phyloP scores from a whole-genome alignment of 2,329 filamentous ascomycete genomes.

The Paecilomyces niveus region DNA sequence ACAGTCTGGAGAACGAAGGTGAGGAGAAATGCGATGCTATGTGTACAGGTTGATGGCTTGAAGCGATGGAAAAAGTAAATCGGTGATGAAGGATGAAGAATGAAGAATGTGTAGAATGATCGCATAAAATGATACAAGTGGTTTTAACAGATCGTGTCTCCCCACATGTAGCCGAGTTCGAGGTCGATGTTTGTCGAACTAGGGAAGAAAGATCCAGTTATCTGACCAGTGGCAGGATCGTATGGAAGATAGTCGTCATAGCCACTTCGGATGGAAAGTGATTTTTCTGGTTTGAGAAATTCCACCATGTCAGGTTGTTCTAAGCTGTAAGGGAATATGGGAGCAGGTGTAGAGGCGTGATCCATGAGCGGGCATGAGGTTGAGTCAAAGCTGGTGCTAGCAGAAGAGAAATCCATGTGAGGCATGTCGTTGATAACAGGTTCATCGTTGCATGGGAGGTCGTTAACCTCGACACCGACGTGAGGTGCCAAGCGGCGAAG shows the following conservation, averaged over 20 bases:
- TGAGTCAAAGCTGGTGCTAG: conserved; percentile 11
- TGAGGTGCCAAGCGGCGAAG: conserved; percentile 26
- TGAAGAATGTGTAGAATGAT: background rate
- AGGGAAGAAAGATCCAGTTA: conserved; percentile 33
- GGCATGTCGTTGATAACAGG: conserved; percentile 11
- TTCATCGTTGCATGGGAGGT: conserved; percentile 20
- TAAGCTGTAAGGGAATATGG: conserved; percentile 11
- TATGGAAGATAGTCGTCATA: conserved; percentile 27
- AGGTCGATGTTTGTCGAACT: conserved; percentile 19
- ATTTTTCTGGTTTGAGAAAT: conserved; percentile 22
- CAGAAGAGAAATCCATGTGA: conserved; percentile 8
- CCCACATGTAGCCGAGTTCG: conserved; percentile 25
- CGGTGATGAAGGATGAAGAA: background rate
- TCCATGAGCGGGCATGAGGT: conserved; percentile 19
- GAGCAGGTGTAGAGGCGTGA: conserved; percentile 9
- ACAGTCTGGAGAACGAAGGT: background rate
- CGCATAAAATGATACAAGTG: background rate
- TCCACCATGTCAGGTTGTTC: conserved; percentile 19
- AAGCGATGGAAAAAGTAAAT: background rate
- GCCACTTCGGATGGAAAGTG: conserved; percentile 11
- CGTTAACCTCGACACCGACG: conserved; percentile 21
- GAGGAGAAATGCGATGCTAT: background rate
- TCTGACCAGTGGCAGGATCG: conserved; percentile 27
- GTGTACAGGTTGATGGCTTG: background rate
- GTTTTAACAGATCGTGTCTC: conserved; percentile 13